Evolutionary conservation across 352 stramenopile genomes (phyloP), one percentile per base, ranked within the genome.

Genomic region (Detonula confervacea): DNA sequence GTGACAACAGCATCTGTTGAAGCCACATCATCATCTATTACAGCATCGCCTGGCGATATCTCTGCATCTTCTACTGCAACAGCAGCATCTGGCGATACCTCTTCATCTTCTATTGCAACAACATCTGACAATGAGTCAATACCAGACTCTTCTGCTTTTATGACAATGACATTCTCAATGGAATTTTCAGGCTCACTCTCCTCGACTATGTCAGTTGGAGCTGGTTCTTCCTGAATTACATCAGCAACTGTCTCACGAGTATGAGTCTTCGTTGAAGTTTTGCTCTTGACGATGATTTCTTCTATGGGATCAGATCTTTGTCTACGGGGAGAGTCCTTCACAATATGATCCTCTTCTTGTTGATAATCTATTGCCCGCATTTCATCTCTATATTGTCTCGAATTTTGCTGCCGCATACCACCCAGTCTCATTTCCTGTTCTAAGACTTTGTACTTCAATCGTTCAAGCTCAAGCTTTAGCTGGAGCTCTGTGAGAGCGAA

Each of bases 371-470:
- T 64, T 18, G 60, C 61, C 14, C 51, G 30, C 0, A 61, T 22
- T 35, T 72, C 44, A 56, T 81, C 73, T 76, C 49, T 1, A 55
- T 51, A 57, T 2, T 44, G 24, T 29, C n/a, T 29, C 24, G n/a
- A 16, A 61, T 47, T 63, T 29, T 57, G 20, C n/a, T 54, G 33
- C 18, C 33, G 39, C n/a, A n/a, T n/a, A 24, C 59, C 37, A 18
- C 2, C 30, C 24, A 83, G 37, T 24, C 24, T 78, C 59, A 74
- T 70, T 73, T 85, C 77, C 62, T 85, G 77, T 42, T 85, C 70
- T 35, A 85, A 71, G 59, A 85, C 65, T 62, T 79, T 79, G 42
- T 85, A 81, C 55, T 77, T 85, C 20, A 85, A 64, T 51, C 61
- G 64, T 54, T 85, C 77, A 25, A 85, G 71, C 59, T 85, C 77